phyloP scores from a whole-genome alignment of 805 yeast species.

The Saccharomycopsis microspora region DNA sequence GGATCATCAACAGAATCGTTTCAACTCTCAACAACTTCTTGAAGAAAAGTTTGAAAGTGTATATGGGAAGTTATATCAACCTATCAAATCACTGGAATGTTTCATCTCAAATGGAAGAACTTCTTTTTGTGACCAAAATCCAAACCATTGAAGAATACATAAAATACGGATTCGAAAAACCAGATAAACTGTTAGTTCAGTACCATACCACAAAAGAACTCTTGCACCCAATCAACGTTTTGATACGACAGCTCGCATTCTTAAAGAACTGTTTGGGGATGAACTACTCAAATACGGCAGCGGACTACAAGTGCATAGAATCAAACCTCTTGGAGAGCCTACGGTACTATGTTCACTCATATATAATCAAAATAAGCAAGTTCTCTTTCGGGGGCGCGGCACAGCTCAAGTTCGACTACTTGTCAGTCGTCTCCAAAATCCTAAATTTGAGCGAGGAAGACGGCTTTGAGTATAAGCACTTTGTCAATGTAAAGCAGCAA shows the following conservation, averaged over 20 bases:
- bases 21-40: constrained; percentile 5
- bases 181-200: neutral
- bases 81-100: constrained; percentile 8
- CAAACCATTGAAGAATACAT: constrained; percentile 4
- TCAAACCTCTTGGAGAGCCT: constrained; percentile 3
- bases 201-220: constrained; percentile 3
- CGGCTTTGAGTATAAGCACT: neutral
- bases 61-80: constrained; percentile 10
- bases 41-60: constrained; percentile 13
- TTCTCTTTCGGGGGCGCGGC: constrained; percentile 4
- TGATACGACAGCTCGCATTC: constrained; percentile 7
- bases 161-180: constrained; percentile 1
- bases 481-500: constrained; percentile 4
- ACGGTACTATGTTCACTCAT: constrained; percentile 12
- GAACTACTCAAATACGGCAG: constrained; percentile 5
- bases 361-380: constrained; percentile 13
- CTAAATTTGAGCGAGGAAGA: neutral
- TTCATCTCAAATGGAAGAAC: neutral
- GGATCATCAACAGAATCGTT: constrained; percentile 3
- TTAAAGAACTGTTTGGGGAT: constrained; percentile 11
- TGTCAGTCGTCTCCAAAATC: constrained; percentile 4
- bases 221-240: constrained; percentile 7
- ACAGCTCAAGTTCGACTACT: constrained; percentile 12
- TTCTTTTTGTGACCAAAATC: neutral
- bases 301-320: constrained; percentile 8